Percentiles rank a stretch among this genome's conserved stretches.
These are phyloP conservation scores for Carallia brachiata DNA, from an alignment of 345 rosid species.

Conservation along the genomic window DNA sequence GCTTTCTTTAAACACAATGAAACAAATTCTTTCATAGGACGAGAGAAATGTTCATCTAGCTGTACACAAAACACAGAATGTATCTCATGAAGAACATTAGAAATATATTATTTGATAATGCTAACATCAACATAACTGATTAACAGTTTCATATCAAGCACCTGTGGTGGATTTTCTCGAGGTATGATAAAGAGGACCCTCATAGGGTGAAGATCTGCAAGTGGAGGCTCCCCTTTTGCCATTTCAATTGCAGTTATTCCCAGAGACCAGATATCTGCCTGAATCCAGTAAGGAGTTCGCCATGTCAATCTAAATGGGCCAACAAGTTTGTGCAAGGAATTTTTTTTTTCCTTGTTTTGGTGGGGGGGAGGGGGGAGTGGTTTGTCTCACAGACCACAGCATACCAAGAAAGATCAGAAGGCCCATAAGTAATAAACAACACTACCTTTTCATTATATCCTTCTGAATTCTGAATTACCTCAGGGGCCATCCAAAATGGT, in stretches of 20 bases:
- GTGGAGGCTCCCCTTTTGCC: constrained; percentile 99
- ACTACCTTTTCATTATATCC: constrained; percentile 96
- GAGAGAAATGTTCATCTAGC: constrained; percentile 99
- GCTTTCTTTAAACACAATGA: constrained; percentile 85
- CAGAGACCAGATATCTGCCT: constrained; percentile 99
- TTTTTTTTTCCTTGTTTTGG: neutral
- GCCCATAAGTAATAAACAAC: neutral
- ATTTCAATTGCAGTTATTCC: constrained; percentile 98
- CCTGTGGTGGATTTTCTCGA: constrained; percentile 99
- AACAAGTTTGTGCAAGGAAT: neutral
- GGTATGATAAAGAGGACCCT: constrained; percentile 99
- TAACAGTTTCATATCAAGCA: constrained; percentile 20
- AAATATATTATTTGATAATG: neutral
- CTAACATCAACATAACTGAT: too few relatives aligned
- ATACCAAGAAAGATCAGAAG: constrained; percentile 13
- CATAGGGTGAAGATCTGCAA: constrained; percentile 99
- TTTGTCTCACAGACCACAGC: constrained; percentile 1
- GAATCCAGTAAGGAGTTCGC: constrained; percentile 33
- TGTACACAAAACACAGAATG: constrained; percentile 39
- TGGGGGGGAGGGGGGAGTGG: constrained; percentile 1
- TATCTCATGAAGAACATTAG: constrained; percentile 22
- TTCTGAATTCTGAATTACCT: constrained; percentile 97
- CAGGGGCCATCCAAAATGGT: constrained; percentile 99
- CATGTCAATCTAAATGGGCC: constrained; percentile 14
- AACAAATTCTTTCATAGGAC: constrained; percentile 95